Evolutionary conservation across 1,284 basidiomycete genomes (phyloP).

Genomic region (Fomitiporia mediterranea): DNA sequence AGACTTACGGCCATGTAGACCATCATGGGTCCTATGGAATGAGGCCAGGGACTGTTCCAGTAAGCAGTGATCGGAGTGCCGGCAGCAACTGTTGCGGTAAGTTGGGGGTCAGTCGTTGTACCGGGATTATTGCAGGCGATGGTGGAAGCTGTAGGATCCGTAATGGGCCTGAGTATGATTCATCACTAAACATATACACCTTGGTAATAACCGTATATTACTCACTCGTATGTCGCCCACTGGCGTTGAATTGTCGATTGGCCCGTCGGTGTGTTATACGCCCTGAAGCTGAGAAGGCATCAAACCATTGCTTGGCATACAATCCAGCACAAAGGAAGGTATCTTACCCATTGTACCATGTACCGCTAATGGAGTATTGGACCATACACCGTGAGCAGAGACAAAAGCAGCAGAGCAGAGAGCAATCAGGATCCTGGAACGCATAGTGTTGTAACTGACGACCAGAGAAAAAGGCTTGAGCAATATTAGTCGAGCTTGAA

Average conservation of each 20-base stretch:
- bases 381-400: constrained; percentile 6
- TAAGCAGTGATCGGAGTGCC: constrained; percentile 50
- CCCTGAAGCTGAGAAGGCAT: constrained; percentile 28
- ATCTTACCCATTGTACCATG: not conserved
- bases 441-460: too few species aligned
- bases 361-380: not conserved
- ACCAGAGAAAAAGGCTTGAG: too few species aligned
- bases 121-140: constrained; percentile 57
- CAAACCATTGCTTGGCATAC: constrained; percentile 31
- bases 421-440: constrained; percentile 8
- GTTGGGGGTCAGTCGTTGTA: constrained; percentile 42
- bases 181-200: constrained; percentile 17
- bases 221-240: constrained; percentile 46
- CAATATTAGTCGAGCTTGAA: too few species aligned
- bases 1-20: constrained; percentile 31
- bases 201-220: not conserved
- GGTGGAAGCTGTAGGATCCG: constrained; percentile 38
- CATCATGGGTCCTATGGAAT: constrained; percentile 31
- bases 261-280: constrained; percentile 41
- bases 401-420: constrained; percentile 10
- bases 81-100: constrained; percentile 45
- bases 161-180: constrained; percentile 40
- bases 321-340: constrained; percentile 2
- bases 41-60: constrained; percentile 50
- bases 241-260: constrained; percentile 52